Evolutionary conservation across 805 yeast species (phyloP).

Genomic region (Metschnikowia picachoensis): DNA sequence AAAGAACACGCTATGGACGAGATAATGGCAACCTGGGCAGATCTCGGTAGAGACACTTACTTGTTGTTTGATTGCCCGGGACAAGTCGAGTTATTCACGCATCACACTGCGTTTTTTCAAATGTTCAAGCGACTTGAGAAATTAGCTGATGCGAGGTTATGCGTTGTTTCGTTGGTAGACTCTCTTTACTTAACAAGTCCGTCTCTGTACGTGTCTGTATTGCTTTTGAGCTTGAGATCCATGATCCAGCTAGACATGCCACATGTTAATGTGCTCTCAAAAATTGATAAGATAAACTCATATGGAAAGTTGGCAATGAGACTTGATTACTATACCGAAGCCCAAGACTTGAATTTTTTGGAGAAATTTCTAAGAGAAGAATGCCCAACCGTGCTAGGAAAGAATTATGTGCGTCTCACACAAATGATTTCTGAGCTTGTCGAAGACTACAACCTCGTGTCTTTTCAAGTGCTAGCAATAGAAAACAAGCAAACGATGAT

Average conservation of each 20-base stretch:
- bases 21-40: constrained; percentile 37
- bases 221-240: constrained; percentile 76
- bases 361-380: constrained; percentile 70
- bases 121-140: constrained; percentile 61
- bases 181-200: constrained; percentile 80
- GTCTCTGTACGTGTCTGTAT: constrained; percentile 79
- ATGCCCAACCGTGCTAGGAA: constrained; percentile 59
- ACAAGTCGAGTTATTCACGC: constrained; percentile 92
- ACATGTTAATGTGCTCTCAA: constrained; percentile 87
- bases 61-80: constrained; percentile 91
- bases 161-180: constrained; percentile 86
- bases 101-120: constrained; percentile 66
- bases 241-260: constrained; percentile 94
- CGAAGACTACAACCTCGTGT: constrained; percentile 81
- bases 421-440: constrained; percentile 77
- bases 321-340: constrained; percentile 87
- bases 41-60: constrained; percentile 45
- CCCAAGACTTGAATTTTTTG: constrained; percentile 71
- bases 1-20: constrained; percentile 43
- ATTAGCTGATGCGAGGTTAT: constrained; percentile 60
- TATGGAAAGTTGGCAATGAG: constrained; percentile 82
- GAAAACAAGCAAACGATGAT: constrained; percentile 95
- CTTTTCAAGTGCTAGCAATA: constrained; percentile 83
- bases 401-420: constrained; percentile 63
- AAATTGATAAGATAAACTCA: constrained; percentile 73